Evolutionary conservation across 2,329 filamentous ascomycete species (phyloP).

Genomic region (Aureobasidium sp.): DNA sequence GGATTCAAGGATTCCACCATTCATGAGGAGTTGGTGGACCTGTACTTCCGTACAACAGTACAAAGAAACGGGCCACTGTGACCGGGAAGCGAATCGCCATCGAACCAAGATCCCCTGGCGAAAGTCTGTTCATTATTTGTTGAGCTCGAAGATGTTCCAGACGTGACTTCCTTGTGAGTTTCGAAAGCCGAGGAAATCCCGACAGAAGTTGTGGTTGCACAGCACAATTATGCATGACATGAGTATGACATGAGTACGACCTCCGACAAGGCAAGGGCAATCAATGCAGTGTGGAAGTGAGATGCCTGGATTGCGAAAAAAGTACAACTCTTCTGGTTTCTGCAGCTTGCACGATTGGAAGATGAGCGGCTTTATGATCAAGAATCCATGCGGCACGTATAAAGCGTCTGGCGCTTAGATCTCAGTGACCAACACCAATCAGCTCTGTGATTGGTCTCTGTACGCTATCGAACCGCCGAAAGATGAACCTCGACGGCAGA

Average conservation of each 20-base stretch:
- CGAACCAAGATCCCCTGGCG: too few species aligned
- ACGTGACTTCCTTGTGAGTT: not conserved
- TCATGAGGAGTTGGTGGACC: not conserved
- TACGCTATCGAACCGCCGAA: not conserved
- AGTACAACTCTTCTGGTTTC: not conserved
- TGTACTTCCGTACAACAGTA: not conserved
- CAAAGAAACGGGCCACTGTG: not conserved
- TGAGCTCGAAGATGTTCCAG: not conserved
- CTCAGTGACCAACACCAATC: not conserved
- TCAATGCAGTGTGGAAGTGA: not conserved
- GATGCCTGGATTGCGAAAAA: not conserved
- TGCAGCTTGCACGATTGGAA: not conserved
- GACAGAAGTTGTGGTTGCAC: not conserved
- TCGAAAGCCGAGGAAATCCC: not conserved
- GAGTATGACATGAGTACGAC: not conserved
- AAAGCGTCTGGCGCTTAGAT: not conserved
- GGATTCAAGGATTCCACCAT: not conserved
- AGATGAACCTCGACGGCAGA: too few species aligned
- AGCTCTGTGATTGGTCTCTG: not conserved
- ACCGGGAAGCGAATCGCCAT: not conserved
- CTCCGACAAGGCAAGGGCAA: not conserved
- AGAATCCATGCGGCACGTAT: not conserved
- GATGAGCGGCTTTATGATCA: not conserved
- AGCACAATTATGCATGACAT: not conserved
- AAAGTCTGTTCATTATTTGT: not conserved